Evolutionary conservation across 805 yeast species (phyloP).

Genomic region (Candida orba): DNA sequence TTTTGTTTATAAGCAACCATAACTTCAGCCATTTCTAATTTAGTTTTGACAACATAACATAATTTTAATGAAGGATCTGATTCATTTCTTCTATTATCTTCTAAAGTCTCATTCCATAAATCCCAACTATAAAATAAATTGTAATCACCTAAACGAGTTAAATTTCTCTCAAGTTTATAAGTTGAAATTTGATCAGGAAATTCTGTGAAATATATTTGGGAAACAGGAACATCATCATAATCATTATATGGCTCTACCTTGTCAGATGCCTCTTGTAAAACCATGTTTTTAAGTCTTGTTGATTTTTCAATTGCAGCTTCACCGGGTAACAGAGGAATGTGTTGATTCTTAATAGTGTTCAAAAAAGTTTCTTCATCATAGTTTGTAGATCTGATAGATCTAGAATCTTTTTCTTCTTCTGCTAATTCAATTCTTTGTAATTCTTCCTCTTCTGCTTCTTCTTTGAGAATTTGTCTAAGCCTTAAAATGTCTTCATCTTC

Average conservation of each 20-base stretch:
- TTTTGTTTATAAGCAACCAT: neutral
- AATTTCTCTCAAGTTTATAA: neutral
- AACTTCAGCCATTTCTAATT: conserved; percentile 4
- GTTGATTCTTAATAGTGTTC: conserved; percentile 5
- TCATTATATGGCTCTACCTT: neutral
- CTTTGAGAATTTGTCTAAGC: too few species aligned
- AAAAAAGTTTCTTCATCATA: conserved; percentile 4
- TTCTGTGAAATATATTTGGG: too few species aligned
- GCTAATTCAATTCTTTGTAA: neutral
- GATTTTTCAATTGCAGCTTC: too few species aligned
- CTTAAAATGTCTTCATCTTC: too few species aligned
- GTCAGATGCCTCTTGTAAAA: too few species aligned
- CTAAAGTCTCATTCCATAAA: neutral
- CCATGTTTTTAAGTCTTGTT: too few species aligned
- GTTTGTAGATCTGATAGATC: neutral
- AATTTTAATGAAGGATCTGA: neutral
- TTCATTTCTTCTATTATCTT: neutral
- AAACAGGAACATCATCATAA: neutral
- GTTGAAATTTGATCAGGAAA: neutral
- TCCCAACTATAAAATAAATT: conserved; percentile 3
- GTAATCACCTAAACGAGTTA: conserved; percentile 1
- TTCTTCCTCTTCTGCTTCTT: conserved; percentile 1
- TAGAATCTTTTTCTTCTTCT: neutral
- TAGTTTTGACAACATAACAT: neutral
- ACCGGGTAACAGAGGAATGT: neutral